phyloP scores from a whole-genome alignment of 129 eudicot species.

The Smallanthus sonchifolius region DNA sequence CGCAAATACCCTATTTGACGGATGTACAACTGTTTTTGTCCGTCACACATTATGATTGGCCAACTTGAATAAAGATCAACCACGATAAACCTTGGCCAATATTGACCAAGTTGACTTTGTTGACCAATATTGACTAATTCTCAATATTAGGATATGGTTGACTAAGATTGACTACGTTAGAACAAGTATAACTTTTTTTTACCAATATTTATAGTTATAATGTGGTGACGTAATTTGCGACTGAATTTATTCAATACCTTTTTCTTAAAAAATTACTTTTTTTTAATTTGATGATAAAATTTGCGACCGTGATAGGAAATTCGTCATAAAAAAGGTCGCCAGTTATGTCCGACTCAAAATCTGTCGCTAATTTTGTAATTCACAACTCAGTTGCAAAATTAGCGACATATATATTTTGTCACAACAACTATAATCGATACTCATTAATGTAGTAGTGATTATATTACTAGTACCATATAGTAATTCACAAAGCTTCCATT shows the following conservation, averaged over 20 bases:
- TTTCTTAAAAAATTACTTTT: no score
- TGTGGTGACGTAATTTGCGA: no score
- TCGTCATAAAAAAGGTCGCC: background rate
- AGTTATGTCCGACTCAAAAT: background rate
- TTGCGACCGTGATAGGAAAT: background rate
- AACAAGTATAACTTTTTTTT: background rate
- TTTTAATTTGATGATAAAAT: background rate
- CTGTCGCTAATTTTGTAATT: background rate
- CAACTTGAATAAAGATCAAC: no score
- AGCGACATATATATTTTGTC: no score
- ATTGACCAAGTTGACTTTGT: background rate
- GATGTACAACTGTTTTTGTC: background rate
- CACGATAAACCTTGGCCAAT: background rate
- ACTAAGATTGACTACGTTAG: background rate
- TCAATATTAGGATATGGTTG: no score
- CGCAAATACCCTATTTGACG: background rate
- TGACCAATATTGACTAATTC: background rate
- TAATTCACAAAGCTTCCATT: conserved; percentile 85
- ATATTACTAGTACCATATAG: conserved; percentile 71
- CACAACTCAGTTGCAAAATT: background rate
- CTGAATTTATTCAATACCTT: no score
- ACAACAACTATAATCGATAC: no score
- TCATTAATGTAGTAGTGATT: background rate
- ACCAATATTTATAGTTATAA: background rate
- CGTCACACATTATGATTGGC: background rate